Evolutionary conservation across 192 early-diverging fungal species (phyloP), one percentile per base, ranked within the genome.

Genomic region (Backusella parvicylindrica): DNA sequence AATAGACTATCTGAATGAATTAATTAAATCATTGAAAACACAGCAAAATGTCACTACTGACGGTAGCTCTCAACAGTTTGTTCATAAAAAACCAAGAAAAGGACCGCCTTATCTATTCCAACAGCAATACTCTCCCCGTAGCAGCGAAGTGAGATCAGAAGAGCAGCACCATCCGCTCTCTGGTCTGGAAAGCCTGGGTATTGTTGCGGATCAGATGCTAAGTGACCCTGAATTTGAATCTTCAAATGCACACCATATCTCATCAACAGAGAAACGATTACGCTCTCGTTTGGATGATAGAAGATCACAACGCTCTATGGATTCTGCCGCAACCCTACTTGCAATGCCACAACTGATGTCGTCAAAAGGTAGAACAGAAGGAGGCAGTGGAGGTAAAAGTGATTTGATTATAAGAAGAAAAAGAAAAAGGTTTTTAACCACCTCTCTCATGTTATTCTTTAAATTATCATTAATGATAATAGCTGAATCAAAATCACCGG

Each of bases 151-250:
- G 16, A 64, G 72, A 41, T 60, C 53, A 28, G 23, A 63, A 2
- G 26, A 64, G 6, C 53, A 60, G 5, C 37, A 41, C 5, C 75
- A 80, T 56, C 71, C 75, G 1, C 30, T 70, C 7, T 83, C 81
- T 41, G 81, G 77, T 7, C 32, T 83, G 5, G 81, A 83, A 15
- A 79, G 75, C 35, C 47, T 83, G 6, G 81, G 77, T 31, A 77
- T 83, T 18, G 63, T 83, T 0, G 81, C 81, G 13, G 77, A 83
- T 36, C 81, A 83, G 50, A 79, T 83, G 81, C 65, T 83, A 0
- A 83, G 63, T 43, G 77, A 82, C n/a, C 77, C 74, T 6, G 79
- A 81, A 47, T 76, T 74, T 30, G 50, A 73, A 47, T 50, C 37
- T 18, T 73, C 53, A 13, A 41, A 18, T 41, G 23, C 72, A 12